These are phyloP conservation scores for Globisporangium carolinianum DNA, from an alignment of 352 stramenopile species.

Conservation along the genomic window DNA sequence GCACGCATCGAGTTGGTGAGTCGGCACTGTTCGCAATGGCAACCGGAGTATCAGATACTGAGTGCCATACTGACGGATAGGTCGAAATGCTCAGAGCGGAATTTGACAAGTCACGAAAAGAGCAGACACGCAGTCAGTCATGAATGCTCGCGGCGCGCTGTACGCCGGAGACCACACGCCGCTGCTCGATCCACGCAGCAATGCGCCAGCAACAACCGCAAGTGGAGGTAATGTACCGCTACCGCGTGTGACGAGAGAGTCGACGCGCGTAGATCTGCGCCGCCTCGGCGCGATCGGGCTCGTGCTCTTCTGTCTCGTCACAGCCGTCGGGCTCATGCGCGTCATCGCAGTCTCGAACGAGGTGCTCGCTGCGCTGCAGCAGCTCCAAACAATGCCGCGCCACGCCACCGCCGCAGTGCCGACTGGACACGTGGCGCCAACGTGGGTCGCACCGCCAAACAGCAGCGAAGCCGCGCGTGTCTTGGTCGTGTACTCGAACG, in stretches of 20 bases:
- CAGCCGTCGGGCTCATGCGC: constrained; percentile 11
- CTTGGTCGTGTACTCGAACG: constrained; percentile 67
- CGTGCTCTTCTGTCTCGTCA: constrained; percentile 15
- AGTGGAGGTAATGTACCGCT: not conserved
- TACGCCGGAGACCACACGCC: constrained; percentile 7
- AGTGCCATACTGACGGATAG: too few species aligned
- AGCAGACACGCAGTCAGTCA: not conserved
- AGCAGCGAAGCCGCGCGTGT: constrained; percentile 26
- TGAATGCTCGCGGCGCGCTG: constrained; percentile 13
- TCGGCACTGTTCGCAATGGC: too few species aligned
- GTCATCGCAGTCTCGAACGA: constrained; percentile 17
- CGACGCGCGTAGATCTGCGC: constrained; percentile 13
- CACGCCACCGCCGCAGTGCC: not conserved
- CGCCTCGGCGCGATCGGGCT: constrained; percentile 13
- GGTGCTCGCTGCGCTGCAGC: constrained; percentile 31
- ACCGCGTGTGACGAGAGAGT: not conserved
- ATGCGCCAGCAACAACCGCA: not conserved
- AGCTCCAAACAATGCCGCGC: constrained; percentile 9
- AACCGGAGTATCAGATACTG: too few species aligned
- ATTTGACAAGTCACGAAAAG: not conserved
- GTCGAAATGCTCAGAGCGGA: too few species aligned
- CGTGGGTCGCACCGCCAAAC: not conserved
- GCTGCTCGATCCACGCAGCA: constrained; percentile 6
- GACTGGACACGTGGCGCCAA: not conserved
- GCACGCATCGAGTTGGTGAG: too few species aligned